Percentiles rank a stretch among this genome's conserved stretches.
Evolutionary conservation across 1,139 yeast species (phyloP).

Genomic region (Geotrichum klebahnii): DNA sequence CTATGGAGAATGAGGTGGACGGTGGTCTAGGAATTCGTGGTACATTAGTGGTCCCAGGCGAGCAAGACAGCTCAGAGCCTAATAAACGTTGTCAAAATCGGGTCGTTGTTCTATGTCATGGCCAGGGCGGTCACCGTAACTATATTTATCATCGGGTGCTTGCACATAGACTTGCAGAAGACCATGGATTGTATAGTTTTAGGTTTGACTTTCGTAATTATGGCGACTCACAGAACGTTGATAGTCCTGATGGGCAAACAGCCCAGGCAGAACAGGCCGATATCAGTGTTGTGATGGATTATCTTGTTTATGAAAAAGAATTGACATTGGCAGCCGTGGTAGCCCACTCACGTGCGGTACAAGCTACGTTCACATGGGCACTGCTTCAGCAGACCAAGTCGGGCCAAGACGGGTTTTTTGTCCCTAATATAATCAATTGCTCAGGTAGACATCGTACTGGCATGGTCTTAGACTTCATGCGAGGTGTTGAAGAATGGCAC

Average conservation of each 20-base stretch:
- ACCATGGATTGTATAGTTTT: conserved; percentile 58
- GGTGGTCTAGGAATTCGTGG: conserved; percentile 16
- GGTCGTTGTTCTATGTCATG: conserved; percentile 57
- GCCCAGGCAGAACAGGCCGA: conserved; percentile 65
- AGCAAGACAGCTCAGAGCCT: neutral
- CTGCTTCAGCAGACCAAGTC: conserved; percentile 42
- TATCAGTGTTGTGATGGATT: conserved; percentile 46
- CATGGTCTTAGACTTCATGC: conserved; percentile 39
- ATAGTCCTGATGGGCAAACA: conserved; percentile 43
- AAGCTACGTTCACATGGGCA: conserved; percentile 77
- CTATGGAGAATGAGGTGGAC: conserved; percentile 12
- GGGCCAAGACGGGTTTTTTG: conserved; percentile 37
- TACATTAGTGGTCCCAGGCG: conserved; percentile 17
- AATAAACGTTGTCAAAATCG: conserved; percentile 26
- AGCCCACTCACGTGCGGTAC: conserved; percentile 76
- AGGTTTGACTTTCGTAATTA: conserved; percentile 84
- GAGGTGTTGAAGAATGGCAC: conserved; percentile 4
- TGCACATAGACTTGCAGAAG: conserved; percentile 57
- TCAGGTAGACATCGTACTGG: conserved; percentile 53
- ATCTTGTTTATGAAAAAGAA: conserved; percentile 38
- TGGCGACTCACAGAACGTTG: conserved; percentile 66
- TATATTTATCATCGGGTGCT: conserved; percentile 66
- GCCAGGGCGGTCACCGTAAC: conserved; percentile 79
- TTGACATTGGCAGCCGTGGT: conserved; percentile 48
- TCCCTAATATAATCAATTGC: conserved; percentile 68